phyloP scores from a whole-genome alignment of 768 basidiomycete species.

The Collybiopsis luxurians region DNA sequence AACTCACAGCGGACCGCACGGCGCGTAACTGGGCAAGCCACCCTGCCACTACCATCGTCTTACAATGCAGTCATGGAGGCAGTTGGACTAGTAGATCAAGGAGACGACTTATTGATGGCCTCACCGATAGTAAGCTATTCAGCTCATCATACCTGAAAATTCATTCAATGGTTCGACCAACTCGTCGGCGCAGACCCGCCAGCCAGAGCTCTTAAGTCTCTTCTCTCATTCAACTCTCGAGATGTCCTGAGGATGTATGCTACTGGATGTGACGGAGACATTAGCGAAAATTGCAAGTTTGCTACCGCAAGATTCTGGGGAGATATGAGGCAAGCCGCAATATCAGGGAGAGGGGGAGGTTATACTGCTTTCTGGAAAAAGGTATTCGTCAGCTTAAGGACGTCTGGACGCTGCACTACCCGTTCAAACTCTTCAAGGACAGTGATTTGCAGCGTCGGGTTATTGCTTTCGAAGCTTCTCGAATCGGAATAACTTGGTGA shows the following conservation, averaged over 20 bases:
- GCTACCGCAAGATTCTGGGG: constrained; percentile 73
- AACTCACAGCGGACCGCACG: too few species aligned
- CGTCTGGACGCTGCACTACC: too few species aligned
- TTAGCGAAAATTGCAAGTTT: constrained; percentile 81
- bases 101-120: constrained; percentile 3
- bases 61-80: constrained; percentile 4
- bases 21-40: too few species aligned
- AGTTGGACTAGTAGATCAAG: constrained; percentile 3
- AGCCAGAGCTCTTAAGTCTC: constrained; percentile 53
- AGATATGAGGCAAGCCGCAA: constrained; percentile 55
- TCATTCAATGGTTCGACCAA: too few species aligned
- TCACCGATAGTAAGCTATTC: constrained; percentile 7
- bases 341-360: constrained; percentile 68
- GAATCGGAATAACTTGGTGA: too few species aligned
- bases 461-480: too few species aligned
- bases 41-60: not conserved
- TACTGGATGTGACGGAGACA: constrained; percentile 83
- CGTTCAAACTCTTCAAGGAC: too few species aligned
- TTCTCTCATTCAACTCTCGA: constrained; percentile 62
- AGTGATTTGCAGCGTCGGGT: too few species aligned
- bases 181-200: constrained; percentile 71
- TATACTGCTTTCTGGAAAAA: constrained; percentile 91
- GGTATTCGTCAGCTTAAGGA: constrained; percentile 33
- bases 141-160: too few species aligned
- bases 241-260: constrained; percentile 64